These are phyloP conservation scores for Nemania abortiva DNA, from an alignment of 2,329 filamentous ascomycete species.

Conservation along the genomic window DNA sequence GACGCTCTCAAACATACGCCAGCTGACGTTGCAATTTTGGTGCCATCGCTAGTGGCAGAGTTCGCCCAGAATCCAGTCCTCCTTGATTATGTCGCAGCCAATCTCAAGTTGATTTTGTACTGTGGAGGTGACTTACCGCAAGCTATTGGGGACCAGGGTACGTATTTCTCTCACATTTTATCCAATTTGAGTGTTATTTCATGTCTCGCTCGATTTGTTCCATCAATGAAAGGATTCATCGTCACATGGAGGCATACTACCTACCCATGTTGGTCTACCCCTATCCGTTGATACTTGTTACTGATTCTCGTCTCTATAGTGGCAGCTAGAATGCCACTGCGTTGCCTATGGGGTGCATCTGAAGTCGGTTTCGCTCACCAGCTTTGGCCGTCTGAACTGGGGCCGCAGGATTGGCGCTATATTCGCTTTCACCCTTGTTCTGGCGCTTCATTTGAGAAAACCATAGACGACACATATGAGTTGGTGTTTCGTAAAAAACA, in stretches of 20 bases:
- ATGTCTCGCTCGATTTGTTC: too few relatives aligned
- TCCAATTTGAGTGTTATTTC: neutral
- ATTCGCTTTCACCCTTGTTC: slow-evolving; percentile 50
- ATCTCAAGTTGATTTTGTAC: slow-evolving; percentile 52
- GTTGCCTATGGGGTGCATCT: slow-evolving; percentile 52
- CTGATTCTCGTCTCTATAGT: slow-evolving; percentile 49
- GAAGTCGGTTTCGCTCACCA: slow-evolving; percentile 49
- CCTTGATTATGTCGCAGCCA: slow-evolving; percentile 47
- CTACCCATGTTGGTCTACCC: neutral
- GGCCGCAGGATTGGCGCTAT: slow-evolving; percentile 50
- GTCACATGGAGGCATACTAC: too few relatives aligned
- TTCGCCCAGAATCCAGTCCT: slow-evolving; percentile 48
- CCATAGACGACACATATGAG: slow-evolving; percentile 42
- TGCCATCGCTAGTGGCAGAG: slow-evolving; percentile 54
- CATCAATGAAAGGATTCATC: too few relatives aligned
- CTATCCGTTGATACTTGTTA: neutral
- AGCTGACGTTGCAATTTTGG: slow-evolving; percentile 50
- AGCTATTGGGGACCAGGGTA: slow-evolving; percentile 49
- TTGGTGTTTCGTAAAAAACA: slow-evolving; percentile 36
- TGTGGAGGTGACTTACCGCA: slow-evolving; percentile 55
- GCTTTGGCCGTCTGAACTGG: slow-evolving; percentile 38
- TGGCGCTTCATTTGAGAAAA: slow-evolving; percentile 46
- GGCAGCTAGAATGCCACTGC: slow-evolving; percentile 50
- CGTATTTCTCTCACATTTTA: slow-evolving; percentile 4
- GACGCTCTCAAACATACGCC: slow-evolving; percentile 49